These are phyloP conservation scores for Tolypocladium amazonense DNA, from an alignment of 2,329 filamentous ascomycete species.

Conservation along the genomic window DNA sequence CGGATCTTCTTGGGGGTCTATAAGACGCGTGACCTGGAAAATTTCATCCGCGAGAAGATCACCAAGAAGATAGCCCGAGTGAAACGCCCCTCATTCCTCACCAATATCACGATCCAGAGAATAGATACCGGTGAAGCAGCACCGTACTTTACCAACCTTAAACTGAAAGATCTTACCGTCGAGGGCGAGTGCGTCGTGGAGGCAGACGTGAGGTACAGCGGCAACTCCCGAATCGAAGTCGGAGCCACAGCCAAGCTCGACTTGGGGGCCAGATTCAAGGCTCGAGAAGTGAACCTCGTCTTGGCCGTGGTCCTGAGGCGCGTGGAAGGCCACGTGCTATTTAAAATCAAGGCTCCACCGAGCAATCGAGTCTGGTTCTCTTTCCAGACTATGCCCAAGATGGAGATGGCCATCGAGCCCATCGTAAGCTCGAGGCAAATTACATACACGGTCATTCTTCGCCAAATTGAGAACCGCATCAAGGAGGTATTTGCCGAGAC, in stretches of 20 bases:
- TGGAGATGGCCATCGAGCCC: conserved; percentile 90
- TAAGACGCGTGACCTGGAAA: conserved; percentile 71
- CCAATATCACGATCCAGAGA: conserved; percentile 68
- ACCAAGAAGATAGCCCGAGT: conserved; percentile 94
- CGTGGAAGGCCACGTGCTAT: conserved; percentile 72
- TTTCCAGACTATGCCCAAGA: conserved; percentile 86
- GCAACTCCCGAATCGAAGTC: conserved; percentile 81
- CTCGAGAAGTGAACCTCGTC: conserved; percentile 79
- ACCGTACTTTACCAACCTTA: conserved; percentile 80
- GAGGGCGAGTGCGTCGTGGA: conserved; percentile 85
- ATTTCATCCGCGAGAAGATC: conserved; percentile 72
- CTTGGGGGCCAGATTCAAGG: conserved; percentile 77
- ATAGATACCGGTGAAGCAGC: conserved; percentile 82
- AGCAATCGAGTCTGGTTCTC: conserved; percentile 95
- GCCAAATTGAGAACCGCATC: conserved; percentile 90
- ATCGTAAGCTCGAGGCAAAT: conserved; percentile 94
- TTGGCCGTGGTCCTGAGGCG: conserved; percentile 77
- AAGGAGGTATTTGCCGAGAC: conserved; percentile 91
- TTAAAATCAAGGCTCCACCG: conserved; percentile 87
- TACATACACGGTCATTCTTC: conserved; percentile 82
- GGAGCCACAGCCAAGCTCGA: conserved; percentile 91
- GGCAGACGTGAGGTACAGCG: conserved; percentile 78
- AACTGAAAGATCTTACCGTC: conserved; percentile 78
- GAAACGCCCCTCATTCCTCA: conserved; percentile 83
- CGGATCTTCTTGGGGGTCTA: conserved; percentile 82